Percentiles rank a stretch among this genome's conserved stretches.
phyloP scores from a whole-genome alignment of 2,329 filamentous ascomycete genomes.

The Paecilomyces sp. region DNA sequence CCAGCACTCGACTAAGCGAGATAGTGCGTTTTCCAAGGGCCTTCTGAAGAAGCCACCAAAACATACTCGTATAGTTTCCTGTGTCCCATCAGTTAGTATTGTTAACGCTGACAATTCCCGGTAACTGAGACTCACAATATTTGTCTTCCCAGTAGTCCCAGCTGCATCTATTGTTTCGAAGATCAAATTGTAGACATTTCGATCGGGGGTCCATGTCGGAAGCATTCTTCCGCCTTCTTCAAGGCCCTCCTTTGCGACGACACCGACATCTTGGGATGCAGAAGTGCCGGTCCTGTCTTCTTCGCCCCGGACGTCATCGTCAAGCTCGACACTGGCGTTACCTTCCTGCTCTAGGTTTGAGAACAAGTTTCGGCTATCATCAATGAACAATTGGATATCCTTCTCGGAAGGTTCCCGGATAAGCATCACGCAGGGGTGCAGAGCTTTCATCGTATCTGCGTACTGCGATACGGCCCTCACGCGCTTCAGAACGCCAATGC shows the following conservation, averaged over 20 bases:
- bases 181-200: constrained; percentile 45
- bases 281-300: constrained; percentile 5
- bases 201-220: constrained; percentile 50
- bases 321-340: constrained; percentile 17
- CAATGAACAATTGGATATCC: constrained; percentile 34
- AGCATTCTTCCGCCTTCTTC: constrained; percentile 30
- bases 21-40: constrained; percentile 47
- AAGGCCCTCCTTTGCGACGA: constrained; percentile 15
- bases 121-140: constrained; percentile 25
- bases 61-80: constrained; percentile 34
- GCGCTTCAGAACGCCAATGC: constrained; percentile 38
- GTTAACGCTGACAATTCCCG: neutral
- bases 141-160: constrained; percentile 45
- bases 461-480: constrained; percentile 38
- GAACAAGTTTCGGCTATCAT: constrained; percentile 22
- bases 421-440: constrained; percentile 38
- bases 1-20: constrained; percentile 49
- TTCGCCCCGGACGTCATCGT: constrained; percentile 29
- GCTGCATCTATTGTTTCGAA: constrained; percentile 41
- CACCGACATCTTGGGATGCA: constrained; percentile 9
- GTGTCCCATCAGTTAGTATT: neutral
- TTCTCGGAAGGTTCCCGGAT: constrained; percentile 32
- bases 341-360: constrained; percentile 20
- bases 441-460: constrained; percentile 22
- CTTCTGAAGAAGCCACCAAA: constrained; percentile 49